Base-by-base conservation (phyloP, 2,329 filamentous ascomycete genomes). In the Arthroderma sp. region DNA sequence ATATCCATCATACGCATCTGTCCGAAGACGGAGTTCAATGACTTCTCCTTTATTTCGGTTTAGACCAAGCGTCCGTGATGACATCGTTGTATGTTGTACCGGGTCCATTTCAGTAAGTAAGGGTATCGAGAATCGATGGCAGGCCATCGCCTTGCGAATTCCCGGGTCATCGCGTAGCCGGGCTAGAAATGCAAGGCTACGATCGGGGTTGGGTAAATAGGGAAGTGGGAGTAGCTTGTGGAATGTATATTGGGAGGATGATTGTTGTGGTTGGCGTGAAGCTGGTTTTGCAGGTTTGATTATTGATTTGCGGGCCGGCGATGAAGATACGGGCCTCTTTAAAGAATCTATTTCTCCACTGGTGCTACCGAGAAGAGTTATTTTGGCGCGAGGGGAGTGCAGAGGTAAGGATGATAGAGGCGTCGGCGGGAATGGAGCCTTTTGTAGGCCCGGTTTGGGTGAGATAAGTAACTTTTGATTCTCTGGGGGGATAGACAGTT, bases 101-200 rank as follows among this genome's bases (percentile, higher is more conserved):
- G 93, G 93, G 65, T 98, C 87, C 91, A 98, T 97, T 73, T 98
- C 93, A 0, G 91, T 96, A 25, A 98, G 77, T 2, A 97, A 72
- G 0, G 85, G 85, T 0, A 98, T 93, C 19, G 80, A 81, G 75
- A 95, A 96, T 62, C 84, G 81, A 74, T 95, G 91, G 65, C 84
- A 84, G 15, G 80, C 77, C 93, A 98, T 98, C 0, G 83, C 80
- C 0, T 85, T 77, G 61, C 84, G 84, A 72, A 98, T 91, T 6
- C 93, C 93, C 0, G 88, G 84, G 69, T 98, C 93, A 60, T 85
- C 80, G 62, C 83, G 83, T 2, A 98, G 78, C 0, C 87, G 81
- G 68, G 86, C 77, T 1, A 98, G 80, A 64, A 91, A 88, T 0
- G 79, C 75, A 3, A 83, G 77, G 9, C 85, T 87, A 56, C 84